These are phyloP conservation scores for Starmerella floricola DNA, from an alignment of 805 yeast species.

Conservation along the genomic window DNA sequence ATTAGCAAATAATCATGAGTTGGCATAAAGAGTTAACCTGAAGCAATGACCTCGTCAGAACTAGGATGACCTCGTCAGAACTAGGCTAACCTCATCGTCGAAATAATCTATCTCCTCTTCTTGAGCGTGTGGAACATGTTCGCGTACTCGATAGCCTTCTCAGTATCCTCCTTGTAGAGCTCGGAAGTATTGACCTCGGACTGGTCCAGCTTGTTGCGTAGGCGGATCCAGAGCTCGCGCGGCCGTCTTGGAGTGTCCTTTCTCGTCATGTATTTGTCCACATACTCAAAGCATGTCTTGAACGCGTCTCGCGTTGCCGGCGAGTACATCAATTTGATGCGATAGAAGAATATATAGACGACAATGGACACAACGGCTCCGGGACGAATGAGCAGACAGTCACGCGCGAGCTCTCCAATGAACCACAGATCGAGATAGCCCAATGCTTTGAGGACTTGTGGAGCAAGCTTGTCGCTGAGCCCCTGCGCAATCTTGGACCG, in stretches of 20 bases:
- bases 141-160: conserved; percentile 17
- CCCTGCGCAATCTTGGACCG: conserved; percentile 4
- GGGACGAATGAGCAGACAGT: conserved; percentile 45
- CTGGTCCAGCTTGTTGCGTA: conserved; percentile 29
- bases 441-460: conserved; percentile 21
- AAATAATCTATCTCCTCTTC: not conserved
- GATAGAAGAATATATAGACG: conserved; percentile 46
- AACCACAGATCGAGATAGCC: conserved; percentile 42
- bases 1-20: no score
- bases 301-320: conserved; percentile 53
- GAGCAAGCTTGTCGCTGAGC: conserved; percentile 14
- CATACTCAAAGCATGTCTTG: conserved; percentile 46
- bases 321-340: conserved; percentile 61
- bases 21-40: no score
- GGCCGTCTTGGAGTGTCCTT: conserved; percentile 40
- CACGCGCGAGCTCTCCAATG: conserved; percentile 33
- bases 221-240: conserved; percentile 37
- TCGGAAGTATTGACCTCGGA: conserved; percentile 10
- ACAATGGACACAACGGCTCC: conserved; percentile 48
- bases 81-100: no score
- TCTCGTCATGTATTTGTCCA: conserved; percentile 41
- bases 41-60: no score
- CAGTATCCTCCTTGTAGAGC: conserved; percentile 13
- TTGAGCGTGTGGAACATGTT: conserved; percentile 10
- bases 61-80: no score